Percentiles rank a stretch among this genome's conserved stretches.
Evolutionary conservation across 2,329 filamentous ascomycete species (phyloP).

Genomic region (Claviceps arundinis): DNA sequence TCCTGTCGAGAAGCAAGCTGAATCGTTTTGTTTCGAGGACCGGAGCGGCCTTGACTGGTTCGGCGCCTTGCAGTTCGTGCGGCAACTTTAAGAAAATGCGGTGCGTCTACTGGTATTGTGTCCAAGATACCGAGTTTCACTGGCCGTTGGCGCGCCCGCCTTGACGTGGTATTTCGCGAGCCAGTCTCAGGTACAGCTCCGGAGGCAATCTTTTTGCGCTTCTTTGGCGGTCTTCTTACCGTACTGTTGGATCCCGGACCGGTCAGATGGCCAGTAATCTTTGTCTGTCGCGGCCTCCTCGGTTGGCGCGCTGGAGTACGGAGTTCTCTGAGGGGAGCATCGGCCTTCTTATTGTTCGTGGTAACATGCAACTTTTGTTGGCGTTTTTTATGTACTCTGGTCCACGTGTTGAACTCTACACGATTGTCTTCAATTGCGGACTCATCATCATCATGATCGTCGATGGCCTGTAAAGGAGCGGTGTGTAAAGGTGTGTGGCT

Average conservation of each 20-base stretch:
- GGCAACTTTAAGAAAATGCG: slow-evolving; percentile 47
- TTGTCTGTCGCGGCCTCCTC: slow-evolving; percentile 15
- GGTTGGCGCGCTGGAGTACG: slow-evolving; percentile 11
- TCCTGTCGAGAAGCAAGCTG: slow-evolving; percentile 47
- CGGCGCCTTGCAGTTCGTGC: slow-evolving; percentile 40
- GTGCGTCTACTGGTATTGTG: slow-evolving; percentile 37
- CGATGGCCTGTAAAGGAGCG: background rate
- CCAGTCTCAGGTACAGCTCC: background rate
- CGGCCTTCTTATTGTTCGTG: slow-evolving; percentile 10
- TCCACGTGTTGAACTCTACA: slow-evolving; percentile 37
- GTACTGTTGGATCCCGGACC: background rate
- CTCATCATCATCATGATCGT: slow-evolving; percentile 21
- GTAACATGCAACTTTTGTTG: slow-evolving; percentile 17
- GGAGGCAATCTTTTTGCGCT: background rate
- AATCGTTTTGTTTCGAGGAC: slow-evolving; percentile 42
- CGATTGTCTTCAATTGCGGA: slow-evolving; percentile 35
- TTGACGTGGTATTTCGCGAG: background rate
- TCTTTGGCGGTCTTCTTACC: background rate
- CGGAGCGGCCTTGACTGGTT: slow-evolving; percentile 37
- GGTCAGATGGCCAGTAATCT: slow-evolving; percentile 18
- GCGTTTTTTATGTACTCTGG: slow-evolving; percentile 27
- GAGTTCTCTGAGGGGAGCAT: slow-evolving; percentile 12
- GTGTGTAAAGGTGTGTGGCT: background rate
- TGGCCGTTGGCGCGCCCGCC: slow-evolving; percentile 11
- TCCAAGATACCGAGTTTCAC: slow-evolving; percentile 48